These are phyloP conservation scores for Geotrichum candidum DNA, from an alignment of 1,139 yeast species.

Conservation along the genomic window DNA sequence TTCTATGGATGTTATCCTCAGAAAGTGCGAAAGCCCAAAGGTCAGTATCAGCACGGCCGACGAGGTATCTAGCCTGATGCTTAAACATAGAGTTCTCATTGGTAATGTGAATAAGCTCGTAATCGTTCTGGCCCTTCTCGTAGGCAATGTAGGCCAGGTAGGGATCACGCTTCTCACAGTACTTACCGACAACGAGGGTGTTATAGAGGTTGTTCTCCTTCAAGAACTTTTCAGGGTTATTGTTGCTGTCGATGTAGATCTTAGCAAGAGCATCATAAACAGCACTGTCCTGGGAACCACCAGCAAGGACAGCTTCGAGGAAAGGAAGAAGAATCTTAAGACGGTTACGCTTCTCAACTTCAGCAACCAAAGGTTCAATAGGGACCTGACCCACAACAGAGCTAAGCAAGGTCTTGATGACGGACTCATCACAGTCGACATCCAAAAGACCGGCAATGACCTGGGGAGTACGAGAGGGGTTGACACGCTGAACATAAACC, in stretches of 20 bases:
- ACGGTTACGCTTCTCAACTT: conserved; percentile 94
- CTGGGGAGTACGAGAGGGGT: conserved; percentile 92
- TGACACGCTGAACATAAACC: conserved; percentile 95
- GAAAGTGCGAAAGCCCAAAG: conserved; percentile 78
- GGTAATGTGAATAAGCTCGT: conserved; percentile 82
- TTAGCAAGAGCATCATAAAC: conserved; percentile 93
- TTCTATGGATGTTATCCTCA: conserved; percentile 76
- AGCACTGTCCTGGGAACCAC: conserved; percentile 87
- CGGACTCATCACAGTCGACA: conserved; percentile 91
- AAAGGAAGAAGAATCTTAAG: conserved; percentile 86
- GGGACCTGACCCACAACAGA: conserved; percentile 96
- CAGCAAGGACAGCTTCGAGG: conserved; percentile 80
- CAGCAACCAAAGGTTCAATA: conserved; percentile 77
- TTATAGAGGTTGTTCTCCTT: conserved; percentile 86
- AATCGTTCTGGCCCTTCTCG: conserved; percentile 90
- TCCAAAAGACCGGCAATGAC: conserved; percentile 94
- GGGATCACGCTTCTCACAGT: conserved; percentile 99
- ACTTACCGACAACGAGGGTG: conserved; percentile 90
- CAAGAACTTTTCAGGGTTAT: conserved; percentile 93
- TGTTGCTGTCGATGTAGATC: conserved; percentile 94
- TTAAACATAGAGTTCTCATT: conserved; percentile 97
- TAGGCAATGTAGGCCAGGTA: conserved; percentile 95
- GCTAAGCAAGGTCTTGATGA: conserved; percentile 71
- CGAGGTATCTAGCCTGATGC: conserved; percentile 93
- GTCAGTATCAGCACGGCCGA: conserved; percentile 72